Conservation (phyloP, 805 yeast genomes). For the Pichia nakasei region DNA sequence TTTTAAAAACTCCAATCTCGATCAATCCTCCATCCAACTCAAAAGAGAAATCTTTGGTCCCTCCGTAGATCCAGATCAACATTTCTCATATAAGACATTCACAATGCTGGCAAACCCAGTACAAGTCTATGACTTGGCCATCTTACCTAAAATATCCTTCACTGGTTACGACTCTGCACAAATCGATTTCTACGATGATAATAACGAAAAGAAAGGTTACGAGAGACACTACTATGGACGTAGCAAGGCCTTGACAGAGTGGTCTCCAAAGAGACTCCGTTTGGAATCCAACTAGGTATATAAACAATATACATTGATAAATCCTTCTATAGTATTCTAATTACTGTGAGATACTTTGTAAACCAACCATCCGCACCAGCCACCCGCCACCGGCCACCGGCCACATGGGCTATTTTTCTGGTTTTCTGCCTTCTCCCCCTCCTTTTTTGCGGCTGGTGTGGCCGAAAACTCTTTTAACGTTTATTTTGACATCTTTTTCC, state of each 20-base stretch:
- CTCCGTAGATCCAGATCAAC: slow-evolving; percentile 12
- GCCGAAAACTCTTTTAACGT: no score
- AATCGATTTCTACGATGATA: slow-evolving; percentile 20
- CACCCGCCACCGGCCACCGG: no score
- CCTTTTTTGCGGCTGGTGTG: no score
- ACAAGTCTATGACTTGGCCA: slow-evolving; percentile 24
- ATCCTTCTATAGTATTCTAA: no score
- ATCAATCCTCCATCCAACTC: slow-evolving; percentile 1
- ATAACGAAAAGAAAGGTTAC: slow-evolving; percentile 19
- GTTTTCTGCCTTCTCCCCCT: no score
- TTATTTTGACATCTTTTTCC: neutral
- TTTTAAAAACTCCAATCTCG: slow-evolving; percentile 15
- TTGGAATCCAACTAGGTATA: slow-evolving; percentile 11
- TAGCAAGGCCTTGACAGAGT: slow-evolving; percentile 16
- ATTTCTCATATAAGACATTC: slow-evolving; percentile 20
- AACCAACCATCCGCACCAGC: no score
- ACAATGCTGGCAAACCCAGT: slow-evolving; percentile 23
- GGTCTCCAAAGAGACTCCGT: slow-evolving; percentile 15
- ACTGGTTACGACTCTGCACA: slow-evolving; percentile 19
- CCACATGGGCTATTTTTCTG: no score
- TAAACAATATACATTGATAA: no score
- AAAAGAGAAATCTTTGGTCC: slow-evolving; percentile 21
- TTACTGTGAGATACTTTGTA: no score
- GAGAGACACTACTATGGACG: slow-evolving; percentile 21
- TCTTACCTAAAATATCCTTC: slow-evolving; percentile 25